These are phyloP conservation scores for Nemania sp. DNA, from an alignment of 2,329 filamentous ascomycete genomes.

Conservation along the genomic window DNA sequence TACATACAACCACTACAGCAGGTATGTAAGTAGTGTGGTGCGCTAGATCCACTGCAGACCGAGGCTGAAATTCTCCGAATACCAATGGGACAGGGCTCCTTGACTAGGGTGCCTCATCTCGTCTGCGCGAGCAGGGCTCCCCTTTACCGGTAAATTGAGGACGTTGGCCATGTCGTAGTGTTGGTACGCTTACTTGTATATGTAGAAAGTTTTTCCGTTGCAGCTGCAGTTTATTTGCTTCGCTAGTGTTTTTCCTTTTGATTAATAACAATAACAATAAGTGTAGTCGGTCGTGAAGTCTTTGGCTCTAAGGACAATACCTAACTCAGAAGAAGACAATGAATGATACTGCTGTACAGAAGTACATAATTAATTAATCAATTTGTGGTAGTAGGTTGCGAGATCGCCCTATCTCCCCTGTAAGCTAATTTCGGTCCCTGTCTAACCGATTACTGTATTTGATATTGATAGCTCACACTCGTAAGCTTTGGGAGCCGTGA, in stretches of 20 bases:
- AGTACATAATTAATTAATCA: neutral
- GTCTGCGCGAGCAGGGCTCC: constrained; percentile 18
- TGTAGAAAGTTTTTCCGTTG: constrained; percentile 1
- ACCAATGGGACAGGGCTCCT: constrained; percentile 27
- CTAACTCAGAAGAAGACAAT: neutral
- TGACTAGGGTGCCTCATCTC: constrained; percentile 29
- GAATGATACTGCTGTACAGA: neutral
- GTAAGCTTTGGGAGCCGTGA: constrained; percentile 17
- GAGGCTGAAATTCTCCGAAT: constrained; percentile 37
- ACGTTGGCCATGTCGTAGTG: neutral
- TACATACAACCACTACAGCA: neutral
- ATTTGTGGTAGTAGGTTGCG: constrained; percentile 8
- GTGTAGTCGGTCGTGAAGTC: neutral
- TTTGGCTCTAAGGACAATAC: constrained; percentile 6
- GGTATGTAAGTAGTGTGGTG: neutral
- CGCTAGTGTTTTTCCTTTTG: neutral
- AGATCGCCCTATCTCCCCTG: constrained; percentile 28
- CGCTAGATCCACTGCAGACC: constrained; percentile 12
- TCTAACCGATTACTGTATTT: constrained; percentile 37
- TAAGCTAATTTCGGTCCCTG: constrained; percentile 32
- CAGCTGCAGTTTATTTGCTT: constrained; percentile 9
- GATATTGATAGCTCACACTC: constrained; percentile 18
- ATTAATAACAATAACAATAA: neutral
- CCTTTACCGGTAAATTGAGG: constrained; percentile 1
- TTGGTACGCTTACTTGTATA: neutral